Percentiles rank a stretch among this genome's conserved stretches.
Evolutionary conservation across 495 filamentous ascomycete species (phyloP).

Genomic region (Neurospora sp.): DNA sequence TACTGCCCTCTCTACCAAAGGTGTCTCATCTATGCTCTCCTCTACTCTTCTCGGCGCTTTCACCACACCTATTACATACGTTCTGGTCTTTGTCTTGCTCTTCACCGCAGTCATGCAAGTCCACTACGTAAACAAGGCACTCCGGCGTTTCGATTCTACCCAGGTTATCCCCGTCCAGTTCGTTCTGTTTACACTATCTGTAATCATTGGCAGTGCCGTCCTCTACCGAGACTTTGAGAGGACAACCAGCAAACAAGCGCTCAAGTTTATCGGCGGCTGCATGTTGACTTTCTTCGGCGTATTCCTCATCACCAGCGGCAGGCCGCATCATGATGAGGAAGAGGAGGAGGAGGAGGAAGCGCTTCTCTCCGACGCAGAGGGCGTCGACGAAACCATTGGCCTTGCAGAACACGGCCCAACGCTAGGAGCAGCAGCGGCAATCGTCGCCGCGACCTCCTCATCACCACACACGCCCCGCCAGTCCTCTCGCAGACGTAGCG

Average conservation of each 20-base stretch:
- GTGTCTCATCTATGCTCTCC: conserved; percentile 87
- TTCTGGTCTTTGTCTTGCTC: conserved; percentile 64
- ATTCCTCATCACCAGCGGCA: conserved; percentile 77
- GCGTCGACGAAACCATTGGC: conserved; percentile 41
- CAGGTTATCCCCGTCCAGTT: conserved; percentile 97
- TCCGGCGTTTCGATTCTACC: conserved; percentile 92
- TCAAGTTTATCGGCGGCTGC: conserved; percentile 85
- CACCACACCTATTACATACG: conserved; percentile 85
- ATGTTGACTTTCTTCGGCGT: conserved; percentile 86
- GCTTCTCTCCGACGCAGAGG: conserved; percentile 42
- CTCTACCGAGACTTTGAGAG: conserved; percentile 91
- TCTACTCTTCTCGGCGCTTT: conserved; percentile 78
- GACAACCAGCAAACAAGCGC: conserved; percentile 53
- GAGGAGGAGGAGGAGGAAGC: conserved; percentile 46
- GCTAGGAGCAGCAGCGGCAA: not conserved
- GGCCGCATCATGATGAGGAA: conserved; percentile 35
- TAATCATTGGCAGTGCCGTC: conserved; percentile 87
- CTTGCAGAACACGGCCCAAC: conserved; percentile 28
- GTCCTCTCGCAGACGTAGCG: conserved; percentile 10
- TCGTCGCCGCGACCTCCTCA: conserved; percentile 1
- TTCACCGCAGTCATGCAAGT: conserved; percentile 89
- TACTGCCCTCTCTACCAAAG: conserved; percentile 91
- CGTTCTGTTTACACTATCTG: conserved; percentile 88
- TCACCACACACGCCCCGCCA: conserved; percentile 5
- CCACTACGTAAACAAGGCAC: conserved; percentile 86